Conservation (phyloP, 2,329 filamentous ascomycete species). For the Calonectria pseudoturangicola region DNA sequence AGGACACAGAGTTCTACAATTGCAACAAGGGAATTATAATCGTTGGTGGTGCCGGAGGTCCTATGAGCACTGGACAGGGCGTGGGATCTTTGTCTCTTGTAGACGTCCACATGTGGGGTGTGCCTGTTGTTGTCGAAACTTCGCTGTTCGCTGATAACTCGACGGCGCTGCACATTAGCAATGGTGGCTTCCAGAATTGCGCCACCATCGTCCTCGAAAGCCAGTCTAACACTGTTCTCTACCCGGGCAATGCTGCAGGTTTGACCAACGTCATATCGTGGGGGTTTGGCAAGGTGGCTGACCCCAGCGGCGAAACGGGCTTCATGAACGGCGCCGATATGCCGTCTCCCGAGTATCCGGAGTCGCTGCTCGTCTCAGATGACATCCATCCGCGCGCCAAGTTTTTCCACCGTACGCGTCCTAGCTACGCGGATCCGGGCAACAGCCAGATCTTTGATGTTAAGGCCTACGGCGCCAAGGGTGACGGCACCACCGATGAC, state of each 20-base stretch:
- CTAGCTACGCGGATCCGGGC: conserved; percentile 39
- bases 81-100: conserved; percentile 87
- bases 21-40: conserved; percentile 86
- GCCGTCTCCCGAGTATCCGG: conserved; percentile 33
- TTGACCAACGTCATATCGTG: not conserved
- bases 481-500: conserved; percentile 83
- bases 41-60: conserved; percentile 72
- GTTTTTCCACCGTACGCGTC: conserved; percentile 37
- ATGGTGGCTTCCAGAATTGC: not conserved
- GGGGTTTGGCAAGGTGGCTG: not conserved
- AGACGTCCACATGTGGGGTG: conserved; percentile 86
- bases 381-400: conserved; percentile 36
- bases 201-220: not conserved
- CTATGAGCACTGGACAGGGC: conserved; percentile 73
- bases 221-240: not conserved
- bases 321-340: conserved; percentile 36
- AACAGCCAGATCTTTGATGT: conserved; percentile 39
- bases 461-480: conserved; percentile 70
- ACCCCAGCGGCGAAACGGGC: conserved; percentile 22
- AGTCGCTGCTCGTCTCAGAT: conserved; percentile 20
- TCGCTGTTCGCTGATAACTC: conserved; percentile 72
- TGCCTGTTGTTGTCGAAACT: conserved; percentile 84
- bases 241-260: not conserved
- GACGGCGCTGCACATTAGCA: not conserved
- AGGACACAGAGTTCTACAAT: conserved; percentile 83